A percentile compares a stretch with the other conserved stretches of the same genome.
Evolutionary conservation across 345 rosid genomes (phyloP).

Genomic region (Eucalyptus paniculata): DNA sequence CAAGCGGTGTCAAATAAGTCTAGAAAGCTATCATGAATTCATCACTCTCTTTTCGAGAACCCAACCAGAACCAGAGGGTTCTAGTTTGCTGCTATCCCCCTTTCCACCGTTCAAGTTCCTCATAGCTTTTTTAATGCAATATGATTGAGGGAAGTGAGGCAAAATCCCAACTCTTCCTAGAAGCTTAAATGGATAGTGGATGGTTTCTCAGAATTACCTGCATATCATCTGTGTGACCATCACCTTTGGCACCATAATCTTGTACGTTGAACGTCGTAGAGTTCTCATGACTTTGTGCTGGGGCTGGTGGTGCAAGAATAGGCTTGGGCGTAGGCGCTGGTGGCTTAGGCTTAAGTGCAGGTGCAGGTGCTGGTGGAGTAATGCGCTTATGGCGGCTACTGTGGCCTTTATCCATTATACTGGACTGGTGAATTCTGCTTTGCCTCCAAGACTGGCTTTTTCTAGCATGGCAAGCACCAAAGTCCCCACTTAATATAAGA

Average conservation of each 20-base stretch:
- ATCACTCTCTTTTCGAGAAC: background rate
- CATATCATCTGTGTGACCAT: constrained; percentile 57
- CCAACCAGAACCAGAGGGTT: background rate
- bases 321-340: background rate
- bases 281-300: background rate
- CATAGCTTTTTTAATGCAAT: background rate
- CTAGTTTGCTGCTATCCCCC: background rate
- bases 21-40: background rate
- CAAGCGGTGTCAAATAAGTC: background rate
- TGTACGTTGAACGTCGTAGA: constrained; percentile 34
- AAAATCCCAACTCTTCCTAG: background rate
- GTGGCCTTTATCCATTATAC: background rate
- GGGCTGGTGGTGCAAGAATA: background rate
- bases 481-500: constrained; percentile 9
- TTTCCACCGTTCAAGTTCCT: background rate
- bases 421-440: background rate
- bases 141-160: background rate
- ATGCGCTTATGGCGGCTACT: background rate
- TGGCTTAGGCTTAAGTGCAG: background rate
- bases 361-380: background rate
- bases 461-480: constrained; percentile 33
- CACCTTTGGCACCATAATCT: constrained; percentile 67
- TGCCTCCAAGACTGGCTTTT: constrained; percentile 16
- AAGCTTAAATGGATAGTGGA: background rate
- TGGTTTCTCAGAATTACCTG: constrained; percentile 26